Evolutionary conservation across 352 stramenopile genomes (phyloP), one percentile per base, ranked within the genome.

Genomic region (Achlya hypogyna): DNA sequence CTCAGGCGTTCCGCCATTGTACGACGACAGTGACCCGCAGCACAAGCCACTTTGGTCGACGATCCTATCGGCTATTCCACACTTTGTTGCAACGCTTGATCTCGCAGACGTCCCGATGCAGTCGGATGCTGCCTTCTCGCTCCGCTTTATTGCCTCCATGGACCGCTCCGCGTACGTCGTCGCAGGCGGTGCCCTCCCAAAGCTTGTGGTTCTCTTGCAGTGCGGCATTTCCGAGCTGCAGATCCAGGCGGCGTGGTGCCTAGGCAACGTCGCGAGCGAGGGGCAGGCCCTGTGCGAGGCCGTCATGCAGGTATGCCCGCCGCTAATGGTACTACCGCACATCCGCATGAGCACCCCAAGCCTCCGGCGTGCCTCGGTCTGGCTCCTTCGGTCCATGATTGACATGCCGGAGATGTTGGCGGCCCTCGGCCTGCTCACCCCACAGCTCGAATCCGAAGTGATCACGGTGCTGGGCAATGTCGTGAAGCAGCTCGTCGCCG

Each of bases 131-230:
- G 86, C 86, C 34, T 95, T 95, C 62, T 84, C 86, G 45, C 71
- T 95, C 62, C 82, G 86, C 34, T 95, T 95, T 68, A 93, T 95
- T 60, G 79, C 86, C 64, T 95, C 86, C 35, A 95, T 95, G 86
- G 86, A 95, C 72, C 91, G 91, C 70, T 82, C 86, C 20, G 75
- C 52, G 51, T 52, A 82, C 20, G 81, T 95, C n/a, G 81, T 95
- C 49, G 72, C 87, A 58, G 74, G 78, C 0, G 86, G 86, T 32
- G 84, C 81, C 0, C 78, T 93, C 23, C 83, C 84, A 0, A 83
- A 88, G 63, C 77, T 95, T 42, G 84, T 92, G 47, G 77, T 91
- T 67, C 74, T 95, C 23, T 90, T 95, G 72, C 83, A 93, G 65
- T 89, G 79, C 16, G 86, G 86, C 27, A 89, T 95, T 56, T 93